Evolutionary conservation across 768 basidiomycete species (phyloP).

Genomic region (Pulveroboletus frians): DNA sequence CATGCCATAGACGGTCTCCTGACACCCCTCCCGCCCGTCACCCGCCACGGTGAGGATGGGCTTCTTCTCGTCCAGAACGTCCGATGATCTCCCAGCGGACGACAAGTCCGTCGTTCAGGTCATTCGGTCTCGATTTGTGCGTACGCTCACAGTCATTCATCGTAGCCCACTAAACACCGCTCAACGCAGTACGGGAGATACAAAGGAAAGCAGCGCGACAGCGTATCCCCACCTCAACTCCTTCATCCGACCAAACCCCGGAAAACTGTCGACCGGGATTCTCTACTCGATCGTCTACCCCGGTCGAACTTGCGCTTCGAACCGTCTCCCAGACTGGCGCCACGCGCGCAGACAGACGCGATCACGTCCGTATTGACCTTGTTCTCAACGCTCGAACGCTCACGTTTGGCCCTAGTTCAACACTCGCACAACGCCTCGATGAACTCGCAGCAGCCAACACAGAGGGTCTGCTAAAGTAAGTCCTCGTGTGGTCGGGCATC

Average conservation of each 20-base stretch:
- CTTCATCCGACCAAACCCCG: constrained; percentile 19
- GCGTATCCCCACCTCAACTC: constrained; percentile 31
- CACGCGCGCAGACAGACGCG: constrained; percentile 38
- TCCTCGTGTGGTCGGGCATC: constrained; percentile 5
- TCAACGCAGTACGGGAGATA: constrained; percentile 46
- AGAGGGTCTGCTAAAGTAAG: constrained; percentile 73
- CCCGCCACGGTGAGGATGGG: too few species aligned
- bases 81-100: constrained; percentile 17
- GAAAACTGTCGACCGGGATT: constrained; percentile 17
- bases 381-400: constrained; percentile 7
- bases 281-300: constrained; percentile 15
- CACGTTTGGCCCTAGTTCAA: constrained; percentile 42
- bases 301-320: constrained; percentile 25
- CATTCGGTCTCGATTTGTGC: constrained; percentile 58
- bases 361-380: constrained; percentile 46
- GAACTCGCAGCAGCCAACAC: constrained; percentile 77
- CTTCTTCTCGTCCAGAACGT: constrained; percentile 28
- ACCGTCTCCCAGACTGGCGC: constrained; percentile 17
- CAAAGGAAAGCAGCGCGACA: constrained; percentile 54
- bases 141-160: constrained; percentile 29
- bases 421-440: constrained; percentile 74
- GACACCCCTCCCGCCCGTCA: constrained; percentile 16
- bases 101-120: constrained; percentile 51
- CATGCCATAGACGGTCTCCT: constrained; percentile 5
- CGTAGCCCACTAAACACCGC: constrained; percentile 6